Evolutionary conservation across 1,284 basidiomycete genomes (phyloP), one percentile per base, ranked within the genome.

Genomic region (Phlebopus sp.): DNA sequence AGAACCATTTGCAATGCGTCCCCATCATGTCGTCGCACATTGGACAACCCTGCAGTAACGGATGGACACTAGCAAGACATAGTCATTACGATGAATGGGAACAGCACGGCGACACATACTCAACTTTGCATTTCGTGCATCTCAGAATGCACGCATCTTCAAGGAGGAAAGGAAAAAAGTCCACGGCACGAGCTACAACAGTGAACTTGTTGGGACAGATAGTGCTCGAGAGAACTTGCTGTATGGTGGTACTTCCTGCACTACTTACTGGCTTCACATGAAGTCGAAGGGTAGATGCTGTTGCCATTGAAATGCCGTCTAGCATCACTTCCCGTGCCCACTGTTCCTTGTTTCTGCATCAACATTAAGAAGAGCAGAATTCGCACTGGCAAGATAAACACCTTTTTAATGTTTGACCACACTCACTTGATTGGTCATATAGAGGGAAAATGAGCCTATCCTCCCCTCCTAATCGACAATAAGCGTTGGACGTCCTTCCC

Each of bases 401-500:
- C 60, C 45, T 49, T 29, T 51, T 50, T 41, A 76, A 54, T 9
- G 50, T 66, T 32, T 59, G 43, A 19, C 67, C 60, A 32, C 62
- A 60, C 9, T 62, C 53, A 39, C 66, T 64, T 15, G 56, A 66
- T 23, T 58, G 65, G n/a, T 72, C 63, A 47, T 75, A 70, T 13
- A 82, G 56, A 53, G 71, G 69, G 25, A 68, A 55, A 43, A 87
- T 74, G 17, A 81, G 69, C 25, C 67, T 64, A 47, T 81, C 75
- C n/a, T 69, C 59, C 5, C 82, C 82, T n/a, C 81, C 81, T 41
- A 87, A 61, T 30, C 67, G 68, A 18, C 78, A 81, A 41, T 73
- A 66, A 13, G 73, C 59, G 27, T 64, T 59, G 5, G 64, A 59
- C 4, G 58, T 48, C 42, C 52, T 50, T 18, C 18, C 49, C 2